Percentiles rank a stretch among this genome's conserved stretches.
Conservation (phyloP, 108 stramenopile species). For the Schizochytrium sp. region DNA sequence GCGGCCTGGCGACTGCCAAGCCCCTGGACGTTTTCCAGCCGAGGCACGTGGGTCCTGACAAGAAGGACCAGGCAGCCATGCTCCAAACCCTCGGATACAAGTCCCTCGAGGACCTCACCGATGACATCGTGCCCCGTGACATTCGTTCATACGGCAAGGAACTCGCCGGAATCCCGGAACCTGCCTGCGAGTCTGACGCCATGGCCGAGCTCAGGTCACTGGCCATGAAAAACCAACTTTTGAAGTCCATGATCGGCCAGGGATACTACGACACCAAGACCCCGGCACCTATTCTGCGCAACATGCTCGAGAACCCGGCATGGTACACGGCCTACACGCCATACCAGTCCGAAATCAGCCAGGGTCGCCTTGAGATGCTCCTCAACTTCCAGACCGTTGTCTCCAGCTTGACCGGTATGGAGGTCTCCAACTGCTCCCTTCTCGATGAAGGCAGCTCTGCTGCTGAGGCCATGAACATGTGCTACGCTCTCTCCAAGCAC, state of each 20-base stretch:
- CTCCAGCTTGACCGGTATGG: constrained; percentile 95
- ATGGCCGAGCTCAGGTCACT: constrained; percentile 76
- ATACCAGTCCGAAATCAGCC: constrained; percentile 99
- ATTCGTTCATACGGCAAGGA: constrained; percentile 81
- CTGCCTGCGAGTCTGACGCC: constrained; percentile 91
- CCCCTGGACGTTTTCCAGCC: constrained; percentile 64
- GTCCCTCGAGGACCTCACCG: constrained; percentile 86
- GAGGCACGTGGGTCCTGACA: constrained; percentile 86
- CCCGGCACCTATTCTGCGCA: constrained; percentile 93
- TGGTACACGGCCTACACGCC: constrained; percentile 84
- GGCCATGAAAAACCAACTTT: constrained; percentile 84
- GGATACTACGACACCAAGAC: constrained; percentile 97
- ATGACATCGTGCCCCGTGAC: constrained; percentile 89
- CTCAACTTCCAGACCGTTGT: constrained; percentile 99
- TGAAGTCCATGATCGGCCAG: constrained; percentile 96
- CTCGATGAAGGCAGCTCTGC: constrained; percentile 96
- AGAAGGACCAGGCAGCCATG: constrained; percentile 83
- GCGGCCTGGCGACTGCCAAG: constrained; percentile 36
- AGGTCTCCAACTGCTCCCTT: constrained; percentile 93
- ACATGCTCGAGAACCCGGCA: constrained; percentile 99
- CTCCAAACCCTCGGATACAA: constrained; percentile 87
- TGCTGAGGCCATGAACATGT: constrained; percentile 98
- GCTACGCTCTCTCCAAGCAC: constrained; percentile 74
- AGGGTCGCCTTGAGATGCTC: constrained; percentile 97
- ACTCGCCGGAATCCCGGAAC: constrained; percentile 80